Conservation (phyloP, 78 protist genomes). For the Dictyostelium intermedium region DNA sequence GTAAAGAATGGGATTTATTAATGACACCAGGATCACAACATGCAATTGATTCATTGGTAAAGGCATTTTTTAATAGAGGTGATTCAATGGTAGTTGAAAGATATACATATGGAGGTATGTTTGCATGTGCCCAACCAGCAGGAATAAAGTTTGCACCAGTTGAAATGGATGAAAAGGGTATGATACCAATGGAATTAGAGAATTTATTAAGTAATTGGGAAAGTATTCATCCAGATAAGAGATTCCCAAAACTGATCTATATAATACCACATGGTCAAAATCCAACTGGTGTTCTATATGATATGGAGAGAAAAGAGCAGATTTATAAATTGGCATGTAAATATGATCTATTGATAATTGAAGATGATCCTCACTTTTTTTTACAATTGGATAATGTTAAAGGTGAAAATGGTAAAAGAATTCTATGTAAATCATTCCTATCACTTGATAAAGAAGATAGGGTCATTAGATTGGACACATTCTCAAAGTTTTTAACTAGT, state of each 20-base stretch:
- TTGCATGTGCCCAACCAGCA: slow-evolving; percentile 8
- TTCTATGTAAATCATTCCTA: not conserved
- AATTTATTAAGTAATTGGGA: slow-evolving; percentile 34
- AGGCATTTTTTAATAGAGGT: slow-evolving; percentile 11
- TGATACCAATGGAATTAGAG: slow-evolving; percentile 31
- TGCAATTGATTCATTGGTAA: not conserved
- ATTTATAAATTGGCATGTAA: not conserved
- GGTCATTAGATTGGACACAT: not conserved
- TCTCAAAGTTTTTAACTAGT: not conserved
- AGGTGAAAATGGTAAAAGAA: not conserved
- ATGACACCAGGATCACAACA: slow-evolving; percentile 74
- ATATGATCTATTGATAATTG: not conserved
- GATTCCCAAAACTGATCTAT: not conserved
- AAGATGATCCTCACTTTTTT: slow-evolving; percentile 11
- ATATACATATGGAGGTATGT: slow-evolving; percentile 64
- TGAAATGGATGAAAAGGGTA: slow-evolving; percentile 38
- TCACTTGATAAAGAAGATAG: not conserved
- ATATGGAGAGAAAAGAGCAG: not conserved
- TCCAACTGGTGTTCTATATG: not conserved
- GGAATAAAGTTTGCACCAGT: slow-evolving; percentile 5
- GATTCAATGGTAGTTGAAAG: slow-evolving; percentile 43
- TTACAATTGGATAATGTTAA: not conserved
- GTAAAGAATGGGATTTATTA: slow-evolving; percentile 36
- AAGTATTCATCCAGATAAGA: not conserved
- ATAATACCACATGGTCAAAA: slow-evolving; percentile 9